These are phyloP conservation scores for Ceratocystis lukuohia DNA, from an alignment of 2,329 filamentous ascomycete genomes.

Conservation along the genomic window DNA sequence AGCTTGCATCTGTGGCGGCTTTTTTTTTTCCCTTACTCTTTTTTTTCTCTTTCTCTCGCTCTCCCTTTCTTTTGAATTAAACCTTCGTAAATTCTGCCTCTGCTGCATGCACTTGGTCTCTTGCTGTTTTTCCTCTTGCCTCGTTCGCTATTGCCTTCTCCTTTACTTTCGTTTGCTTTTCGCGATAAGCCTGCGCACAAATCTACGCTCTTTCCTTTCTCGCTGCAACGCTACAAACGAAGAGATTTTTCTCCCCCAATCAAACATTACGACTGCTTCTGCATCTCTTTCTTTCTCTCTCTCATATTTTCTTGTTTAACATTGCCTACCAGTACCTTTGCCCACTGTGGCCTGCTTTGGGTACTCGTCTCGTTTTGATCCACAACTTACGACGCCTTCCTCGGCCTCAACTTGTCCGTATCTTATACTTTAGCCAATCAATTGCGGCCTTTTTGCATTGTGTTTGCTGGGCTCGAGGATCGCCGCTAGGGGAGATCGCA, in stretches of 20 bases:
- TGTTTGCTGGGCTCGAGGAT: neutral
- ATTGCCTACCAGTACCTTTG: neutral
- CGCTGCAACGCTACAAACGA: neutral
- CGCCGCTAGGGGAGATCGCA: neutral
- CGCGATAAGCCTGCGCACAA: constrained; percentile 7
- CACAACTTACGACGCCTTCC: neutral
- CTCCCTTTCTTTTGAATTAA: neutral
- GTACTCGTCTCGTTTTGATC: neutral
- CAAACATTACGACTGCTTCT: neutral
- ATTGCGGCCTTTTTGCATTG: neutral
- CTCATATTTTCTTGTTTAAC: neutral
- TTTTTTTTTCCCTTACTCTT: neutral
- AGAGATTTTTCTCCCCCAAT: neutral
- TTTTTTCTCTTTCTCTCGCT: neutral
- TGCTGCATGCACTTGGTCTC: neutral
- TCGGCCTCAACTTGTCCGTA: neutral
- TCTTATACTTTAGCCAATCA: neutral
- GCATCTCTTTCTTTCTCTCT: neutral
- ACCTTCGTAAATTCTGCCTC: neutral
- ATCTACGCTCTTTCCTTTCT: constrained; percentile 4
- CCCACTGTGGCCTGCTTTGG: neutral
- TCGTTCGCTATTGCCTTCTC: neutral
- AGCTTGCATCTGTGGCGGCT: neutral
- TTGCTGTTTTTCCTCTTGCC: neutral
- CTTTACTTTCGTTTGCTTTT: neutral